Base-by-base conservation (phyloP, 2,329 filamentous ascomycete species). In the Dendryphion nanum region DNA sequence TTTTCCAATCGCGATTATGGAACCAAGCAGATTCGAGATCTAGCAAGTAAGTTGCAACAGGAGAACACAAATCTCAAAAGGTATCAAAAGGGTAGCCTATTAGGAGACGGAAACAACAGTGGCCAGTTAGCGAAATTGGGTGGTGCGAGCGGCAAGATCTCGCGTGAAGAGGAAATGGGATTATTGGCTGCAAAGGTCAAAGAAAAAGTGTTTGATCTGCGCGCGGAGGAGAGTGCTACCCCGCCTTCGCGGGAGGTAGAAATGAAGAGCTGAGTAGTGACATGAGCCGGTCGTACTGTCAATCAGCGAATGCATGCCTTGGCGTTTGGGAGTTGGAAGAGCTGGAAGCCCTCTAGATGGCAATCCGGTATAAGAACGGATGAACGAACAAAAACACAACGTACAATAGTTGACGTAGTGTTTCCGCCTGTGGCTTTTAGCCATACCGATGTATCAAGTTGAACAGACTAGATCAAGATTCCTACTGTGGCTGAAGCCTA, bases 1-100 rank as follows among this genome's bases (percentile, higher is more conserved):
- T 83, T 95, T 55, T 89, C 88, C 39, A 97, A 95, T 60, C 86
- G 90, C 47, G 91, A 96, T 53, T 98, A 90, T 61, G 85, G 84
- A 36, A 95, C 85, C 56, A 93, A 90, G 66, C 90, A 96, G 67
- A 93, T 98, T 69, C 74, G 83, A 33, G 93, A 98, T 64, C 74
- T 97, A 30, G 85, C 85, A 28, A 80, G 82, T 49, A 96, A 95
- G 71, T 84, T 94, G 50, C 75, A 77, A 50, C 82, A 89, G 48
- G 80, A 82, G 2, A 79, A 73, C 6, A 64, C 56, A 28, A 59
- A 57, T n/a, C 49, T 64, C 40, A 67, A 64, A 40, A 50, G 53
- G 12, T 60, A 59, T 33, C 59, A 61, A 42, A 48, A 48, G 14
- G 42, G 42, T 10, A 30, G 54, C 36, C 37, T 41, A 5, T 18